Evolutionary conservation across 2,329 filamentous ascomycete genomes (phyloP).

Genomic region (Colletotrichum liriopes): DNA sequence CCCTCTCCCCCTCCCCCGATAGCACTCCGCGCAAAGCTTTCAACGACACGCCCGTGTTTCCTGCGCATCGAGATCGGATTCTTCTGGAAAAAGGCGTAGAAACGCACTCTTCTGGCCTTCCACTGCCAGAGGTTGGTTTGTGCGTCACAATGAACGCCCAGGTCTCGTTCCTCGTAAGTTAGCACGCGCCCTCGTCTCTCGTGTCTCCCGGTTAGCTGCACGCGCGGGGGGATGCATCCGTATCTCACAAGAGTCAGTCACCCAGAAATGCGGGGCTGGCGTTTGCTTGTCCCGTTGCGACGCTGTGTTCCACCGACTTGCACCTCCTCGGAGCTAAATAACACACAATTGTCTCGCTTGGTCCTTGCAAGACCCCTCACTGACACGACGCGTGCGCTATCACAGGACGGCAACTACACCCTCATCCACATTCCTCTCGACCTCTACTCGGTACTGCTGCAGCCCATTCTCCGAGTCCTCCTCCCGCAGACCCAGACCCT

Average conservation of each 20-base stretch:
- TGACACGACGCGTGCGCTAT: conserved; percentile 25
- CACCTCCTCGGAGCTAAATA: conserved; percentile 26
- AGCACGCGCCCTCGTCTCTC: conserved; percentile 10
- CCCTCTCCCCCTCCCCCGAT: conserved; percentile 20
- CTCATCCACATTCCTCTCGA: conserved; percentile 91
- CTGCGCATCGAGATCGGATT: conserved; percentile 24
- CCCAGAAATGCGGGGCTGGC: conserved; percentile 35
- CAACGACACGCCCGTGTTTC: conserved; percentile 20
- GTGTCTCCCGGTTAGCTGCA: background rate
- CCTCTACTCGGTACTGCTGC: conserved; percentile 83
- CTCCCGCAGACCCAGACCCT: conserved; percentile 73
- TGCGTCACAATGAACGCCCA: conserved; percentile 67
- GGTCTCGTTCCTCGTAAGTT: conserved; percentile 55
- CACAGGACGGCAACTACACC: conserved; percentile 86
- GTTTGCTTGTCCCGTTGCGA: conserved; percentile 10
- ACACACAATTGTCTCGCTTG: conserved; percentile 28
- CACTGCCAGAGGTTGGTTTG: conserved; percentile 14
- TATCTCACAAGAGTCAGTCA: conserved; percentile 28
- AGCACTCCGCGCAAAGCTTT: conserved; percentile 13
- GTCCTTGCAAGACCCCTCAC: conserved; percentile 15
- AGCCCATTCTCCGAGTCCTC: conserved; percentile 88
- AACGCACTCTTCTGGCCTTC: conserved; percentile 21
- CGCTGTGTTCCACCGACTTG: conserved; percentile 22
- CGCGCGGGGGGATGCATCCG: background rate
- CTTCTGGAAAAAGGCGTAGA: conserved; percentile 11